Evolutionary conservation across 768 basidiomycete species (phyloP), one percentile per base, ranked within the genome.

Genomic region (Xerocomellus dryophilus): DNA sequence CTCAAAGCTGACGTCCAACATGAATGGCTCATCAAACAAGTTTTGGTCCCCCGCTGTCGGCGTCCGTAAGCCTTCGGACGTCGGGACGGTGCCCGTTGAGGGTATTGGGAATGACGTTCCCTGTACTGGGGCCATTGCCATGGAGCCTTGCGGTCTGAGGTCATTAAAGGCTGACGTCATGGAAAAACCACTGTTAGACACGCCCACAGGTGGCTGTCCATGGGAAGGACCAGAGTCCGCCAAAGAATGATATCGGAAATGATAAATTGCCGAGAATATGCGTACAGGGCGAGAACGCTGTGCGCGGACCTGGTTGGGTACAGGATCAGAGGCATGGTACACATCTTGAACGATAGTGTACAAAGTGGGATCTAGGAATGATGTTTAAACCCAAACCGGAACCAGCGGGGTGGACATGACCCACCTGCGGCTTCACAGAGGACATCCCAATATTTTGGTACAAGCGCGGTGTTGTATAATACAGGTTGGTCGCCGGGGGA

Each of bases 341-440:
- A 90, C 82, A 46, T 85, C 81, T 64, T 90, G 88, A 40, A 81
- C 70, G 62, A 90, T 86, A 3, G 78, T 81, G 67, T 80, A 89
- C 51, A 78, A 69, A 5, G 84, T 81, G 20, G 85, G 84, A 68
- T 90, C 88, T 89, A 56, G 10, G 27, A 43, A n/a, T 36, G 21
- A 42, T 20, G n/a, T 41, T 40, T 21, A 32, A 29, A 14, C 2
- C 18, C 10, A 10, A 43, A 42, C 8, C 17, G 42, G 40, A 31
- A 31, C 23, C 17, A 44, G 15, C 38, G 54, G 54, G 57, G 29
- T 14, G 10, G 29, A 50, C 3, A 38, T 21, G 18, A 43, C 78
- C 50, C 60, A 87, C 88, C 83, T 59, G 75, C 57, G 48, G 79
- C 78, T 57, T 76, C 71, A 49, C 78, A 78, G 52, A 90, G 74